Conservation (phyloP, 148 eudicot species). For the Chenopodium quinoa region DNA sequence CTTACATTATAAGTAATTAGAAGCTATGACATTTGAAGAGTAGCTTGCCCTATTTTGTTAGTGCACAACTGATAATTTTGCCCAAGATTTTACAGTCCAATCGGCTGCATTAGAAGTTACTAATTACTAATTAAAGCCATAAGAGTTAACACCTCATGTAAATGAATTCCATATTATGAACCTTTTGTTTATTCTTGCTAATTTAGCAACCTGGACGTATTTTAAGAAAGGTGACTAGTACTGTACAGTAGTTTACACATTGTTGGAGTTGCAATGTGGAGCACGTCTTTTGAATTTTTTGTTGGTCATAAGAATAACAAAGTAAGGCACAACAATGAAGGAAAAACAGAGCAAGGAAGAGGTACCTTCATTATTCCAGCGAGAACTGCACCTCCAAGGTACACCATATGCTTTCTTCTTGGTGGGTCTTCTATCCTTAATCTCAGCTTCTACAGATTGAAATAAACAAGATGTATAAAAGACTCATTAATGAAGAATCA, state of each 20-base stretch:
- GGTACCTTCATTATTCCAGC: slow-evolving; percentile 98
- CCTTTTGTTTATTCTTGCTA: not conserved
- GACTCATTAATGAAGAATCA: not conserved
- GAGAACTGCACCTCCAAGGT: slow-evolving; percentile 98
- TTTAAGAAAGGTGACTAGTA: not conserved
- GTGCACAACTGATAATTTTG: not conserved
- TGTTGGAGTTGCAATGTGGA: not conserved
- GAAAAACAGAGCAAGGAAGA: not conserved
- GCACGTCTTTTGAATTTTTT: not conserved
- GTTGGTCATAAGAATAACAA: not conserved
- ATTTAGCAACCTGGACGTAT: not conserved
- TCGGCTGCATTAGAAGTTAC: not conserved
- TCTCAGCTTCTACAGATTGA: slow-evolving; percentile 62
- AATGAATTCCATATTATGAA: not conserved
- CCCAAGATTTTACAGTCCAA: not conserved
- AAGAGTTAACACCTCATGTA: not conserved
- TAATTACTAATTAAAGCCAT: not conserved
- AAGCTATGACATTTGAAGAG: not conserved
- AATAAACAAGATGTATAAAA: slow-evolving; percentile 10
- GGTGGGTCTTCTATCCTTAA: slow-evolving; percentile 97
- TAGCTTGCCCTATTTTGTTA: not conserved
- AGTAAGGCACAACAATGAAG: not conserved
- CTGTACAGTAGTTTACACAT: not conserved
- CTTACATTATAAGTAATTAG: not conserved
- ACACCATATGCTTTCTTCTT: slow-evolving; percentile 98